Evolutionary conservation across 495 filamentous ascomycete genomes (phyloP).

Genomic region (Penicillium chermesinum): DNA sequence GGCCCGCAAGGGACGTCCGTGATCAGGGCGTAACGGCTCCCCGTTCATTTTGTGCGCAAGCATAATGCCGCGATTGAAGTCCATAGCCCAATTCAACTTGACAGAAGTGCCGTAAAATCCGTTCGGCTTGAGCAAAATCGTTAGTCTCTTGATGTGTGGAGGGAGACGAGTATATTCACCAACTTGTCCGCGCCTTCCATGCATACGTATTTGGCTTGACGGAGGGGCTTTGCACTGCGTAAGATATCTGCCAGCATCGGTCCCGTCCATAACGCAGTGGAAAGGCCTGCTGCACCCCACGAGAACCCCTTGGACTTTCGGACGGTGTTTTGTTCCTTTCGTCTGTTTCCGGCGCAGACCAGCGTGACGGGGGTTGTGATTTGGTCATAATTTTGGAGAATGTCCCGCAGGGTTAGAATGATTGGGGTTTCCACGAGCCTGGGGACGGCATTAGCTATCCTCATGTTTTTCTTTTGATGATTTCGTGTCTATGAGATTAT

Average conservation of each 20-base stretch:
- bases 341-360: conserved; percentile 88
- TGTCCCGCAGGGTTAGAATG: conserved; percentile 66
- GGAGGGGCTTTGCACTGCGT: conserved; percentile 58
- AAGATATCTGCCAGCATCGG: conserved; percentile 72
- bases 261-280: conserved; percentile 87
- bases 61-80: conserved; percentile 81
- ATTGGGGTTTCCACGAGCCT: conserved; percentile 73
- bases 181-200: conserved; percentile 91
- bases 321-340: conserved; percentile 92
- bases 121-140: conserved; percentile 55
- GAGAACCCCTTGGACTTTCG: conserved; percentile 94
- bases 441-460: not conserved
- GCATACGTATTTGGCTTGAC: conserved; percentile 76
- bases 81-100: conserved; percentile 85
- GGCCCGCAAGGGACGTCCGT: conserved; percentile 78
- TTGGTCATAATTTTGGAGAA: conserved; percentile 73
- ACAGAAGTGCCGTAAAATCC: conserved; percentile 87
- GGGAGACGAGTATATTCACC: conserved; percentile 23
- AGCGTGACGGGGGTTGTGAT: conserved; percentile 84
- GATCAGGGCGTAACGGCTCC: conserved; percentile 75
- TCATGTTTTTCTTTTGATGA: not conserved
- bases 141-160: not conserved
- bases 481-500: conserved; percentile 13
- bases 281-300: conserved; percentile 87
- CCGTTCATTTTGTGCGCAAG: conserved; percentile 93